Evolutionary conservation across 139 green algal species (phyloP).

Genomic region (Nannochloris sp.): DNA sequence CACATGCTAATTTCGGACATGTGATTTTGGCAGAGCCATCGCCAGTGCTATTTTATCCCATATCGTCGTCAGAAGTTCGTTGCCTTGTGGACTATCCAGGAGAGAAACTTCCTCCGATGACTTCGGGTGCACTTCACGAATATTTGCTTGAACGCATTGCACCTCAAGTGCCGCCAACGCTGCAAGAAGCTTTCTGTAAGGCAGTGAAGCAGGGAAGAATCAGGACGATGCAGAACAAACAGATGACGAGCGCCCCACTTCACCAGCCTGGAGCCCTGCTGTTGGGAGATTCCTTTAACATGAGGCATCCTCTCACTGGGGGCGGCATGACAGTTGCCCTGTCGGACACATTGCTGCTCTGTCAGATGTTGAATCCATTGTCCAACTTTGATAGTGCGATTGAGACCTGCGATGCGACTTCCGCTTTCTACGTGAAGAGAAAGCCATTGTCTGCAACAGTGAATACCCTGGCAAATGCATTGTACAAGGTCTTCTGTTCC

Average conservation of each 20-base stretch:
- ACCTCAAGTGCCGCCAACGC: constrained; percentile 52
- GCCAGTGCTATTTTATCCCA: constrained; percentile 98
- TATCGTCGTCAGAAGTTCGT: constrained; percentile 73
- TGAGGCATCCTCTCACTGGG: constrained; percentile 91
- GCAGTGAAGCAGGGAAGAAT: constrained; percentile 53
- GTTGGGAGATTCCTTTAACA: constrained; percentile 98
- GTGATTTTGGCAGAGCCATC: constrained; percentile 90
- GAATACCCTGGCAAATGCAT: constrained; percentile 95
- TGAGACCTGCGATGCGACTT: constrained; percentile 48
- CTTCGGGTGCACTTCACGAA: constrained; percentile 42
- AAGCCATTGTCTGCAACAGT: constrained; percentile 93
- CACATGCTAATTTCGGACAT: constrained; percentile 82
- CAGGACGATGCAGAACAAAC: constrained; percentile 74
- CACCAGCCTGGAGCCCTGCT: constrained; percentile 79
- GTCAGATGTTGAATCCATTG: constrained; percentile 67
- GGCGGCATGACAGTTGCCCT: constrained; percentile 87
- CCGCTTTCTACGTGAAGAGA: constrained; percentile 73
- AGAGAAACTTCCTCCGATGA: constrained; percentile 45
- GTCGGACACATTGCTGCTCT: constrained; percentile 73
- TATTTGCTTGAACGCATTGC: constrained; percentile 51
- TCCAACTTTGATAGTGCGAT: constrained; percentile 59
- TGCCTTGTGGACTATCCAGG: constrained; percentile 90
- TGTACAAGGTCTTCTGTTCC: constrained; percentile 92
- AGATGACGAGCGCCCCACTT: constrained; percentile 46
- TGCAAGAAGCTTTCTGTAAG: constrained; percentile 64